Base-by-base conservation (phyloP, 2,329 filamentous ascomycete species). In the Westerdykella sp. region DNA sequence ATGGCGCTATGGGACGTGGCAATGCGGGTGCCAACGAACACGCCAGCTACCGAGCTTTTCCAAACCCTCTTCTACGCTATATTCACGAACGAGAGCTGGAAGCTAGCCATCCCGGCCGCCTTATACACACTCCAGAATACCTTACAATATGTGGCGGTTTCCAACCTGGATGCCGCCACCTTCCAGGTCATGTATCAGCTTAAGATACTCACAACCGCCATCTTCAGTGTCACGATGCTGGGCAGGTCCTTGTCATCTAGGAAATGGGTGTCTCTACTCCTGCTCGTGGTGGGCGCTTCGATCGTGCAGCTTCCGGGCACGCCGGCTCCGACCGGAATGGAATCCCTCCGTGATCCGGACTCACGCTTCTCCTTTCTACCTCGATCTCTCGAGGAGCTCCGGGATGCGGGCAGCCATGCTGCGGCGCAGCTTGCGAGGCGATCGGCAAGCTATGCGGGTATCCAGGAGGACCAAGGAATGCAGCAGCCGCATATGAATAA, bases 121-220 rank as follows among this genome's bases (percentile, higher is more conserved):
- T 74, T 97, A 1, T 97, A 95, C 63, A 95, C 91, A 0, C 65
- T 96, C 22, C 88, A 96, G 59, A 97, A 96, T 61, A 85, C 86
- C n/a, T 71, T 97, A 42, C 88, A 96, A 65, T 98, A 96, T 60
- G 79, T 94, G 41, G 91, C 88, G 1, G 81, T 96, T 10, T 88
- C 87, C 48, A 96, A 97, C 54, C 68, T 97, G 56, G 88, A 95
- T 58, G 86, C 91, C 0, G 88, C 93, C 4, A 89, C 91, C 42
- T 97, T 96, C 62, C 90, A 96, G 67, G 83, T 95, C 46, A 80
- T 93, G 21, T 95, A 93, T 64, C 91, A 98, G 69, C 74, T 97
- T 45, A 96, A 96, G 78, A 93, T 97, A 50, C 78, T 96, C 49
- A 87, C 87, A 1, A 93, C 88, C 0, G 90, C 93, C 2, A 67